These are phyloP conservation scores for Cynanchum wilfordii DNA, from an alignment of 257 asterid species.

Conservation along the genomic window DNA sequence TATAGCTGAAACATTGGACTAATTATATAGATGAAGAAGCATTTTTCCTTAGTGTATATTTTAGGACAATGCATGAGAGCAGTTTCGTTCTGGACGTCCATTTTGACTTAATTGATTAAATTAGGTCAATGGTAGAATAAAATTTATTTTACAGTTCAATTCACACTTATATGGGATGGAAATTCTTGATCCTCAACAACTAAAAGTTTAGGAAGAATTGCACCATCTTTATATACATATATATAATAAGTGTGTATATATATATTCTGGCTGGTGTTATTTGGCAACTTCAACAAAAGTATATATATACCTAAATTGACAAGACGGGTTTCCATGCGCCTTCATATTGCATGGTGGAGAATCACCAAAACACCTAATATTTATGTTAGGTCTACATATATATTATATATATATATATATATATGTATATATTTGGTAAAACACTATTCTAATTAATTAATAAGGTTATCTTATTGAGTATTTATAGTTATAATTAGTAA, in stretches of 20 bases:
- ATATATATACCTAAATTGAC: neutral
- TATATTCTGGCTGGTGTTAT: neutral
- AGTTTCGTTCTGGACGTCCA: neutral
- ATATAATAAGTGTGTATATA: too few species aligned
- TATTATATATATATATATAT: too few species aligned
- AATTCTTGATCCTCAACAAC: neutral
- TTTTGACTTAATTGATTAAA: neutral
- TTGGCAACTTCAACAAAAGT: neutral
- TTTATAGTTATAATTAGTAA: too few species aligned
- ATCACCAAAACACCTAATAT: neutral
- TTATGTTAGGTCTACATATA: too few species aligned
- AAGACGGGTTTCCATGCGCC: neutral
- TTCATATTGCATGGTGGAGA: neutral
- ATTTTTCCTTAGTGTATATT: too few species aligned
- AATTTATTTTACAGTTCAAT: neutral
- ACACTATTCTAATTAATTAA: too few species aligned
- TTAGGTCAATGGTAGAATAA: conserved; percentile 2
- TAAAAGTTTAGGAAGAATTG: neutral
- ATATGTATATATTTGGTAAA: too few species aligned
- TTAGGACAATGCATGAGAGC: neutral
- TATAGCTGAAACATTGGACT: neutral
- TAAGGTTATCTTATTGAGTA: too few species aligned
- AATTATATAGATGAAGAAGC: neutral
- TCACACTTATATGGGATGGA: neutral
- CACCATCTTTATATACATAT: neutral